Evolutionary conservation across 129 eudicot species (phyloP).

Genomic region (Helianthus tuberosus): DNA sequence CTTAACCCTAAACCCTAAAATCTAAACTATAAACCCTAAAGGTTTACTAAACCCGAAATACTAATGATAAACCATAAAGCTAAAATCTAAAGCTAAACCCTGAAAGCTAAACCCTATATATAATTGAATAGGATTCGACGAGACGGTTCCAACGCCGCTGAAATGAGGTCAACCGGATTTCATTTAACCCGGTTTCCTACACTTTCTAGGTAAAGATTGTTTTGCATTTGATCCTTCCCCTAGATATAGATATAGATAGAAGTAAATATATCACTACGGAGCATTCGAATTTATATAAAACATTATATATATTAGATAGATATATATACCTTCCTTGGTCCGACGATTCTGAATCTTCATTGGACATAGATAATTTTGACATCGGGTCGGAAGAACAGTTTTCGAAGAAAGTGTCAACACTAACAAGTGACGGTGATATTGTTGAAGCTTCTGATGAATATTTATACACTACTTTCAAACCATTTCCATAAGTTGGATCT

Average conservation of each 20-base stretch:
- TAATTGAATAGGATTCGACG: too few relatives aligned
- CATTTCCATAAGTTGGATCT: slow-evolving; percentile 79
- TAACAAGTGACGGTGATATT: slow-evolving; percentile 56
- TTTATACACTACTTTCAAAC: slow-evolving; percentile 66
- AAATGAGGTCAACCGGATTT: too few relatives aligned
- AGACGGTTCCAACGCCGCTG: too few relatives aligned
- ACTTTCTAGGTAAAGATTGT: too few relatives aligned
- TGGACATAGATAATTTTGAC: slow-evolving; percentile 49
- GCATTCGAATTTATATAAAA: background rate
- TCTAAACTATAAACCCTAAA: too few relatives aligned
- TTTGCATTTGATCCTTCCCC: too few relatives aligned
- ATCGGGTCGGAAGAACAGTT: slow-evolving; percentile 64
- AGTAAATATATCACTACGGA: background rate
- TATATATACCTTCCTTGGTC: slow-evolving; percentile 68
- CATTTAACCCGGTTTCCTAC: too few relatives aligned
- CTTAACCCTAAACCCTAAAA: too few relatives aligned
- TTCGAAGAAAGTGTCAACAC: slow-evolving; percentile 61
- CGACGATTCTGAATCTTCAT: slow-evolving; percentile 55
- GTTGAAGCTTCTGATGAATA: slow-evolving; percentile 68
- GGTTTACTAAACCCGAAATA: too few relatives aligned
- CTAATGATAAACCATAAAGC: too few relatives aligned
- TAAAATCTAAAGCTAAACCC: too few relatives aligned
- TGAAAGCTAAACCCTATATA: too few relatives aligned
- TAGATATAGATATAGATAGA: background rate
- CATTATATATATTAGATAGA: background rate